Percentiles rank a stretch among this genome's conserved stretches.
Evolutionary conservation across 1,284 basidiomycete genomes (phyloP).

Genomic region (Termitomyces sp.): DNA sequence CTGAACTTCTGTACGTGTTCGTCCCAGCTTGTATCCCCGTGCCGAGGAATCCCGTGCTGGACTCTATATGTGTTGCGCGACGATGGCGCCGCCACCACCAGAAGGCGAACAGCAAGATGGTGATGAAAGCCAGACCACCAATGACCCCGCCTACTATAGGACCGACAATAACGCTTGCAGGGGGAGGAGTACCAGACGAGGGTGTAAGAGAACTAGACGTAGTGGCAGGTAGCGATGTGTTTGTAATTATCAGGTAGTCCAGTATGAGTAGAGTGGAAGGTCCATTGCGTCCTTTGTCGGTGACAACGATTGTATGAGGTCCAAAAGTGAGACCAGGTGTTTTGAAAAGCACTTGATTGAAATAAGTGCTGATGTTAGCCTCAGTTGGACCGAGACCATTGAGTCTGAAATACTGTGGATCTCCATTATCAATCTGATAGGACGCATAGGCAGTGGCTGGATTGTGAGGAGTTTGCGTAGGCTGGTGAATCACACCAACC

Average conservation of each 20-base stretch:
- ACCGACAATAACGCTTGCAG: background rate
- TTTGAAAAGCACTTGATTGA: slow-evolving; percentile 14
- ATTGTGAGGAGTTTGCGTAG: slow-evolving; percentile 8
- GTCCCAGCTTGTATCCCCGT: background rate
- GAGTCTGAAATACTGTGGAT: slow-evolving; percentile 5
- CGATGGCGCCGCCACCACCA: slow-evolving; percentile 1
- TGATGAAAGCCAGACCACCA: slow-evolving; percentile 3
- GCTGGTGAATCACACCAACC: slow-evolving; percentile 13
- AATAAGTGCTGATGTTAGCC: no score
- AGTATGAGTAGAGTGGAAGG: slow-evolving; percentile 16
- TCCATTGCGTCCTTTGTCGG: slow-evolving; percentile 9
- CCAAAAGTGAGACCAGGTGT: slow-evolving; percentile 8
- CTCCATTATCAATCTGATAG: slow-evolving; percentile 12
- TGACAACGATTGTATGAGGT: slow-evolving; percentile 16
- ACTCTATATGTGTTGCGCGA: background rate
- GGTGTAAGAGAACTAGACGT: background rate
- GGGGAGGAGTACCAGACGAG: background rate
- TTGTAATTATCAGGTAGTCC: background rate
- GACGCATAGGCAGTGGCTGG: no score
- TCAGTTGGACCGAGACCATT: slow-evolving; percentile 2
- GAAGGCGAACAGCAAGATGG: background rate
- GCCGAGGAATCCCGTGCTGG: background rate
- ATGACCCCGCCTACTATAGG: slow-evolving; percentile 8
- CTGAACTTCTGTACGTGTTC: no score
- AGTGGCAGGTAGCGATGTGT: background rate